A percentile compares a stretch with the other conserved stretches of the same genome.
phyloP scores from a whole-genome alignment of 306 rosid genomes.

The Quercus wislizeni region DNA sequence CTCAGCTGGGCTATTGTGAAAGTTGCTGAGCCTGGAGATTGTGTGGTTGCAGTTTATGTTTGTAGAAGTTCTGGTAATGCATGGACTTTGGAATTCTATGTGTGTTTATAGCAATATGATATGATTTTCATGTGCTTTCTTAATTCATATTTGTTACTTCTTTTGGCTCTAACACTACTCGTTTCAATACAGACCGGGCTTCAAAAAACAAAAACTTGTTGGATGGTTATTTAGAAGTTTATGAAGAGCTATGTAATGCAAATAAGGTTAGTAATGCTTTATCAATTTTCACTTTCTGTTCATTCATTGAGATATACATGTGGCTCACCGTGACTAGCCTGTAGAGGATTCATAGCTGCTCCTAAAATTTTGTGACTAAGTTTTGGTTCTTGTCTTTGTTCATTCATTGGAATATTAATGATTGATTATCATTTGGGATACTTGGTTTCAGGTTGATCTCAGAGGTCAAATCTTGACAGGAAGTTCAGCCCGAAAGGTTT shows the following conservation, averaged over 20 bases:
- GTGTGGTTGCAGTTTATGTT: slow-evolving; percentile 72
- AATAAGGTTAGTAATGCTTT: slow-evolving; percentile 47
- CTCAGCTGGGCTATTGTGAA: slow-evolving; percentile 85
- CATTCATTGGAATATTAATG: background rate
- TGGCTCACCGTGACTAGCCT: too few species aligned
- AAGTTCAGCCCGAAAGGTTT: slow-evolving; percentile 43
- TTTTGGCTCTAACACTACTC: background rate
- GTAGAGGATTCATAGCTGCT: too few species aligned
- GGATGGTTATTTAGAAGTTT: slow-evolving; percentile 66
- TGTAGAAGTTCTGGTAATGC: slow-evolving; percentile 55
- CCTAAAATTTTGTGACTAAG: too few species aligned
- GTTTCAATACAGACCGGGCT: slow-evolving; percentile 44
- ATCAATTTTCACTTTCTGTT: background rate
- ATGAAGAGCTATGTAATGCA: slow-evolving; percentile 57
- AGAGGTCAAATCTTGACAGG: slow-evolving; percentile 58
- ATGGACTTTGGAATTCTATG: background rate
- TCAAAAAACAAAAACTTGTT: slow-evolving; percentile 43
- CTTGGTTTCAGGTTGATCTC: slow-evolving; percentile 60
- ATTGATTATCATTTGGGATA: slow-evolving; percentile 10
- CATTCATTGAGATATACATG: background rate
- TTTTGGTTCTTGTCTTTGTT: background rate
- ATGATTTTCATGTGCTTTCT: background rate
- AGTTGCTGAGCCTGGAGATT: slow-evolving; percentile 82
- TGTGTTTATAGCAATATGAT: background rate
- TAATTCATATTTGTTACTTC: background rate